phyloP scores from a whole-genome alignment of 192 early-diverging fungal species.

The Haplosporangium gracile region DNA sequence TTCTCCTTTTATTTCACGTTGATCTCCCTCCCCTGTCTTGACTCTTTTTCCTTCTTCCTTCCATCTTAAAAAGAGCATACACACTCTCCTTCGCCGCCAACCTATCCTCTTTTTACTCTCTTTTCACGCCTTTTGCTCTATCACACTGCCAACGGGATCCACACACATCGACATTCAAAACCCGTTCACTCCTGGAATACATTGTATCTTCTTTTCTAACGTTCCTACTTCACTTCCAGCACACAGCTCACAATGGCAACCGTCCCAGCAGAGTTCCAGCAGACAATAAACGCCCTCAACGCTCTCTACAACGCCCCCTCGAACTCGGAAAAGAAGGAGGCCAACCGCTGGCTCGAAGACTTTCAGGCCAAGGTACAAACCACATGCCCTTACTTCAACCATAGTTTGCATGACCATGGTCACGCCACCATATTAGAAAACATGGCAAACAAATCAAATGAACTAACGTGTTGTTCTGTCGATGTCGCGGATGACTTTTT shows the following conservation, averaged over 20 bases:
- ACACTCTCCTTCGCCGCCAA: not conserved
- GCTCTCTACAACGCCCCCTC: constrained; percentile 62
- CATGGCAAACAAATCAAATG: not conserved
- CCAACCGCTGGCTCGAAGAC: constrained; percentile 83
- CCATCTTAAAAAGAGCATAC: not conserved
- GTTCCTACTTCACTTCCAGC: too few species aligned
- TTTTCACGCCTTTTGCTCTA: too few species aligned
- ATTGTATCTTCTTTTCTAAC: too few species aligned
- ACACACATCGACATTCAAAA: too few species aligned
- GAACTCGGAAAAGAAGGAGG: constrained; percentile 63
- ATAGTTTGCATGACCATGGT: not conserved
- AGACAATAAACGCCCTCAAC: constrained; percentile 60
- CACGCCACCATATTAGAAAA: not conserved
- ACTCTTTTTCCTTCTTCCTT: not conserved
- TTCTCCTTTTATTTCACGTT: not conserved
- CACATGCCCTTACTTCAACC: not conserved
- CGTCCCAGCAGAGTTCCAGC: constrained; percentile 25
- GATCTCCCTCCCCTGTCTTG: not conserved
- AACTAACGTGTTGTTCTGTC: not conserved
- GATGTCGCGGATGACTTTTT: not conserved
- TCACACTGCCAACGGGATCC: too few species aligned
- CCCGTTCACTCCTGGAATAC: too few species aligned
- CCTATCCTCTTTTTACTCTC: not conserved
- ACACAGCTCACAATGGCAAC: constrained; percentile 32
- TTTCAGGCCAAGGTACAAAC: constrained; percentile 87